Conservation (phyloP, 2,329 filamentous ascomycete species). For the Monilinia fructicola region DNA sequence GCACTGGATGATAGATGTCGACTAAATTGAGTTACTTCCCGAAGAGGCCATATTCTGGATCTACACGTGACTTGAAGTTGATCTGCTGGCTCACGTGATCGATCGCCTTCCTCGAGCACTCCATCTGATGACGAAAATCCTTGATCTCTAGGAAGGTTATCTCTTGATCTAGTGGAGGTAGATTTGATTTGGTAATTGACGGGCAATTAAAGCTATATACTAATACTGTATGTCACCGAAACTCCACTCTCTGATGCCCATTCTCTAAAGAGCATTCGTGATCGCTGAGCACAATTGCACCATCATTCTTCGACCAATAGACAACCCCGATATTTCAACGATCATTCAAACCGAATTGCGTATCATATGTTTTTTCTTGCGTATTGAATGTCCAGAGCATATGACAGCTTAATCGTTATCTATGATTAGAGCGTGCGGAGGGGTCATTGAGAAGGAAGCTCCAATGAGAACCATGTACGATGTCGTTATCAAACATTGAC, state of each 20-base stretch:
- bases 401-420: background rate
- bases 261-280: slow-evolving; percentile 13
- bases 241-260: slow-evolving; percentile 5
- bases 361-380: slow-evolving; percentile 10
- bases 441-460: background rate
- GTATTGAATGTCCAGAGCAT: background rate
- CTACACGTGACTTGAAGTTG: background rate
- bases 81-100: background rate
- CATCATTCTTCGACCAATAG: slow-evolving; percentile 22
- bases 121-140: background rate
- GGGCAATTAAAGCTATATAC: background rate
- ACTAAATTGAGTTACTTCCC: background rate
- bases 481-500: slow-evolving; percentile 19
- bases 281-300: slow-evolving; percentile 20
- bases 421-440: slow-evolving; percentile 7
- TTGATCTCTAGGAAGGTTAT: background rate
- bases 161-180: background rate
- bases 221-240: background rate
- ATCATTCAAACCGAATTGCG: slow-evolving; percentile 8
- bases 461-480: slow-evolving; percentile 21
- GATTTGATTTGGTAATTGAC: background rate
- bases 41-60: background rate
- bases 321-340: slow-evolving; percentile 1
- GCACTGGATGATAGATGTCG: background rate
- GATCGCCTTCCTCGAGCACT: background rate